Base-by-base conservation (phyloP, 2,329 filamentous ascomycete genomes). In the Zymoseptoria crescenta region DNA sequence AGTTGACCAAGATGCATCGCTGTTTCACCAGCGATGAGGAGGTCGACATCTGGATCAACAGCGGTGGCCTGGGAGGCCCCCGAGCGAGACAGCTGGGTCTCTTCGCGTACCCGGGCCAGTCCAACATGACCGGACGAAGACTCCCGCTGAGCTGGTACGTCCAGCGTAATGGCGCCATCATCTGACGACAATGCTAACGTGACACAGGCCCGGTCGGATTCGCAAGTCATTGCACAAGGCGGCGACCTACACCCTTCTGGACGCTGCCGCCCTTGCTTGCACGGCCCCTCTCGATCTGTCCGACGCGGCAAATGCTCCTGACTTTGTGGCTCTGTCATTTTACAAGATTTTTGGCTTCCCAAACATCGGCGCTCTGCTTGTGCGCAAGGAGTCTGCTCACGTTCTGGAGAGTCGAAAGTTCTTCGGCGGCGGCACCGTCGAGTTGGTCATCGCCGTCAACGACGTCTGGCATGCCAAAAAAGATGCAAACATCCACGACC, bases 341-440 rank as follows among this genome's bases (percentile, higher is more conserved):
- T 86, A 87, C 73, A 87, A 87, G 70, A 84, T 87, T 64, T 87
- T 87, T 64, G 84, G 84, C 0, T 86, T 84, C 57, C 84, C n/a
- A 1, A 83, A 87, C 65, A 75, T 87, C 10, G 84, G 84, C 4
- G 83, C 80, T 0, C 70, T 87, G 8, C 75, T 87, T 29, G 80
- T 86, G 8, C 78, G 83, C 19, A 78, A 77, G 64, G 74, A 77
- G 9, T 82, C 85, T 0, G 80, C 80, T 0, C 77, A 83, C 61
- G 77, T 84, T 56, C 77, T 82, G 50, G 79, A 76, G 55, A 75
- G 77, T 57, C 76, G 83, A 49, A 80, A 77, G 61, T 89, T 87
- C 68, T 88, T 89, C 67, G 86, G 85, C 20, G 86, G 86, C 28
- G 86, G 86, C 8, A 88, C 86, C 1, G 82, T 85, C 45, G 79